phyloP scores from a whole-genome alignment of 352 stramenopile genomes.

The Phytophthora melonis region DNA sequence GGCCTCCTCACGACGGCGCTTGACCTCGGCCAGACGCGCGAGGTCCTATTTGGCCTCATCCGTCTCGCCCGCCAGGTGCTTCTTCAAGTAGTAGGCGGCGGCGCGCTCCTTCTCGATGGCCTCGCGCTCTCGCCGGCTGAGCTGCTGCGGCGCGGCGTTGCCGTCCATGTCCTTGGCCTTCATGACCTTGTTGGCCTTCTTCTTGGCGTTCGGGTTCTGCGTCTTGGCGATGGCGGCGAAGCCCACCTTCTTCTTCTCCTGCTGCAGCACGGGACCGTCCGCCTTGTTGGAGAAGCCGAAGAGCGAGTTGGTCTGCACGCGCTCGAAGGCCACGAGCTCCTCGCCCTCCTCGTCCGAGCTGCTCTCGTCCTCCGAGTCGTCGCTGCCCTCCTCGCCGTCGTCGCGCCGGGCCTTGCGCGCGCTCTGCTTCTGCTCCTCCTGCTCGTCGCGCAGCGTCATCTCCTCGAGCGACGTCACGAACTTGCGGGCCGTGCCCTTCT shows the following conservation, averaged over 20 bases:
- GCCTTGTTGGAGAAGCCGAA: constrained; percentile 75
- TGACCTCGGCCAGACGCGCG: constrained; percentile 79
- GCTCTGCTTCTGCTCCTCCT: constrained; percentile 77
- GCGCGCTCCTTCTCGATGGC: constrained; percentile 87
- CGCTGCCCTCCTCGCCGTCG: constrained; percentile 55
- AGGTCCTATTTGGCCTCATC: constrained; percentile 90
- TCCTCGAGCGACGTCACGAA: constrained; percentile 90
- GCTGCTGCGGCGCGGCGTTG: constrained; percentile 65
- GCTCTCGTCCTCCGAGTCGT: constrained; percentile 59
- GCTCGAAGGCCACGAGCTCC: constrained; percentile 69
- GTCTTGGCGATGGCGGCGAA: constrained; percentile 78
- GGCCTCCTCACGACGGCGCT: constrained; percentile 83
- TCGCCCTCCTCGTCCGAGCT: constrained; percentile 61
- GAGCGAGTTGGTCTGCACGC: constrained; percentile 78
- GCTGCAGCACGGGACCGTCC: constrained; percentile 63
- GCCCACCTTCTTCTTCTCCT: constrained; percentile 77
- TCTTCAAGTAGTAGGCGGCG: constrained; percentile 82
- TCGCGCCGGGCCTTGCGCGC: constrained; percentile 78
- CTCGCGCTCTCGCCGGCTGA: constrained; percentile 87
- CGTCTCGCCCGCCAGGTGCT: constrained; percentile 87
- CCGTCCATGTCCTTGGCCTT: constrained; percentile 88
- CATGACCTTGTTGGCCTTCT: constrained; percentile 83
- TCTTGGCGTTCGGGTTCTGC: constrained; percentile 84
- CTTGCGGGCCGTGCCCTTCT: constrained; percentile 78
- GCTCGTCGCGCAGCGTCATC: constrained; percentile 75